phyloP scores from a whole-genome alignment of 2,329 filamentous ascomycete genomes.

The Polychaeton citri region DNA sequence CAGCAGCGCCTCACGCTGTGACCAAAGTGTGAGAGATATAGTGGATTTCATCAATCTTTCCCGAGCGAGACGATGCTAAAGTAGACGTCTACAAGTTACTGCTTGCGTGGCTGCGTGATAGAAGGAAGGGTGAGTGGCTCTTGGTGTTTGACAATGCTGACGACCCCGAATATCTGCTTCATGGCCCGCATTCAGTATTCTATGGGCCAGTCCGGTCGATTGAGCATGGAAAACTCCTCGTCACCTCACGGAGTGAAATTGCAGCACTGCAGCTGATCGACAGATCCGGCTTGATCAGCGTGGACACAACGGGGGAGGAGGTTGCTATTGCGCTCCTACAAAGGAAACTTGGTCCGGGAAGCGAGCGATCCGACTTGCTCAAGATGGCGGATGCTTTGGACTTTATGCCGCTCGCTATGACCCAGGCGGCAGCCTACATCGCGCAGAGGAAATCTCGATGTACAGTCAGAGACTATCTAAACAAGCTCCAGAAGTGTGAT shows the following conservation, averaged over 20 bases:
- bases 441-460: slow-evolving; percentile 11
- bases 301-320: slow-evolving; percentile 12
- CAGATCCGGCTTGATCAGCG: slow-evolving; percentile 6
- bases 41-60: slow-evolving; percentile 6
- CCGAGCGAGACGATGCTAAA: slow-evolving; percentile 4
- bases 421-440: slow-evolving; percentile 23
- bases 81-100: slow-evolving; percentile 10
- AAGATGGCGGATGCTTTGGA: slow-evolving; percentile 15
- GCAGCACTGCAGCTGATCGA: slow-evolving; percentile 9
- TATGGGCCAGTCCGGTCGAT: slow-evolving; percentile 7
- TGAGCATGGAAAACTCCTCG: slow-evolving; percentile 10
- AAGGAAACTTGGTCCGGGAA: slow-evolving; percentile 11
- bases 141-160: slow-evolving; percentile 15
- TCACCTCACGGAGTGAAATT: slow-evolving; percentile 9
- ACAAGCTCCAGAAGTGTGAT: too few species aligned
- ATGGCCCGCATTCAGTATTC: too few species aligned
- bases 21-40: slow-evolving; percentile 7
- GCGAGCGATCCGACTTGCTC: background rate
- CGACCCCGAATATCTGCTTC: slow-evolving; percentile 6
- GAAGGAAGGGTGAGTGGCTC: slow-evolving; percentile 9
- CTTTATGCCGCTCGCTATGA: slow-evolving; percentile 21
- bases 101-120: slow-evolving; percentile 7
- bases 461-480: slow-evolving; percentile 26
- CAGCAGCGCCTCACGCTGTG: slow-evolving; percentile 9
- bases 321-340: slow-evolving; percentile 11